Evolutionary conservation across 2,329 filamentous ascomycete species (phyloP).

Genomic region (Fusarium keratoplasticum): DNA sequence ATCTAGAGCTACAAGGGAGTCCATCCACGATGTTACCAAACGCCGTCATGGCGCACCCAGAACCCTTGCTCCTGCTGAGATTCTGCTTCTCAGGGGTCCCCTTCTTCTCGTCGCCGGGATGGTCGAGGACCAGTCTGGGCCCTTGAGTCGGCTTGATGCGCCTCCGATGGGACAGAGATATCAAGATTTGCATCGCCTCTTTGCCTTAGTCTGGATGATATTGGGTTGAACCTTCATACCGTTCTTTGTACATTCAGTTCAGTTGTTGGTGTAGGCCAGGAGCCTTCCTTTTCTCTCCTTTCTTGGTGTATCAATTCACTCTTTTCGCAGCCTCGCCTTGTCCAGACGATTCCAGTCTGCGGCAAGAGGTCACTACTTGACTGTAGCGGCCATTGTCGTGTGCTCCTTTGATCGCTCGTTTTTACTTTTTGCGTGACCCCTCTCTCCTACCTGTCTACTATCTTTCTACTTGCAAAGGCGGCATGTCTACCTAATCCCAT

Average conservation of each 20-base stretch:
- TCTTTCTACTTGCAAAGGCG: slow-evolving; percentile 5
- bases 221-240: slow-evolving; percentile 30
- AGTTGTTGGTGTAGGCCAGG: slow-evolving; percentile 36
- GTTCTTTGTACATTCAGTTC: slow-evolving; percentile 21
- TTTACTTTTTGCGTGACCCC: background rate
- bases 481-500: slow-evolving; percentile 36
- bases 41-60: slow-evolving; percentile 31
- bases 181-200: slow-evolving; percentile 35
- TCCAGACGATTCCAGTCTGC: slow-evolving; percentile 12
- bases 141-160: slow-evolving; percentile 31
- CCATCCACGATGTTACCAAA: slow-evolving; percentile 32
- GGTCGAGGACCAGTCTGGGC: slow-evolving; percentile 25
- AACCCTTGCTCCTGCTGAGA: slow-evolving; percentile 30
- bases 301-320: slow-evolving; percentile 16
- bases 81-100: slow-evolving; percentile 25
- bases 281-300: slow-evolving; percentile 22
- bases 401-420: slow-evolving; percentile 8
- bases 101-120: background rate
- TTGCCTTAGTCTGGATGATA: slow-evolving; percentile 13
- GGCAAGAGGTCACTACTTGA: slow-evolving; percentile 4
- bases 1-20: slow-evolving; percentile 28
- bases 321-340: slow-evolving; percentile 5
- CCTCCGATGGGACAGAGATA: slow-evolving; percentile 25
- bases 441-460: background rate
- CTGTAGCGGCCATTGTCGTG: slow-evolving; percentile 8